Evolutionary conservation across 805 yeast species (phyloP).

Genomic region (Debaryomyces hansenii): DNA sequence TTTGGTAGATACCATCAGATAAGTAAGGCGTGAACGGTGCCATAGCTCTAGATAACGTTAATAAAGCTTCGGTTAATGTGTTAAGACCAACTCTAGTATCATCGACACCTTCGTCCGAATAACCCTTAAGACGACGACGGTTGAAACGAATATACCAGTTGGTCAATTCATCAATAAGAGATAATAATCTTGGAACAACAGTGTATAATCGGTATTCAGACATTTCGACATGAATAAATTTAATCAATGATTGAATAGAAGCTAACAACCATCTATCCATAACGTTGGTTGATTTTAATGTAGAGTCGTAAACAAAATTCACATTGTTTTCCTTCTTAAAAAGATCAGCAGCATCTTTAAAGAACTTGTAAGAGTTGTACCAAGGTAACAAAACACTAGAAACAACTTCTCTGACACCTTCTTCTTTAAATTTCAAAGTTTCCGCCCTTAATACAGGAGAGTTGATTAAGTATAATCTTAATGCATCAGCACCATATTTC

Average conservation of each 20-base stretch:
- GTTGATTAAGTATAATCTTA: conserved; percentile 92
- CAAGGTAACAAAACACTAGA: conserved; percentile 95
- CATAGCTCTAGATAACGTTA: conserved; percentile 90
- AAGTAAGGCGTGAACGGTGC: conserved; percentile 98
- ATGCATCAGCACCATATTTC: conserved; percentile 96
- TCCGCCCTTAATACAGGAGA: conserved; percentile 98
- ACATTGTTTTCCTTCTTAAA: conserved; percentile 71
- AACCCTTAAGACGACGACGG: conserved; percentile 96
- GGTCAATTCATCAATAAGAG: conserved; percentile 89
- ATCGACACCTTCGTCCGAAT: conserved; percentile 67
- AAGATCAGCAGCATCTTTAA: conserved; percentile 89
- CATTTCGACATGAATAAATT: conserved; percentile 90
- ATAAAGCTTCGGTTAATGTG: conserved; percentile 86
- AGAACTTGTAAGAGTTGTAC: conserved; percentile 97
- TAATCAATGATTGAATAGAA: conserved; percentile 88
- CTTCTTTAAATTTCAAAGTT: conserved; percentile 94
- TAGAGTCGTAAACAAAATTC: conserved; percentile 72
- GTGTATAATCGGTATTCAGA: conserved; percentile 85
- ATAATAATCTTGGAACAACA: conserved; percentile 89
- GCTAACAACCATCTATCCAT: conserved; percentile 98
- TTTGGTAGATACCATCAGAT: conserved; percentile 84
- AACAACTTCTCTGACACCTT: conserved; percentile 97
- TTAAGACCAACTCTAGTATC: conserved; percentile 88
- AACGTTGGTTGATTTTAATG: conserved; percentile 71
- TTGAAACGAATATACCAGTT: conserved; percentile 99